Evolutionary conservation across 106 monocot genomes (phyloP).

Genomic region (Dendrobium officinale): DNA sequence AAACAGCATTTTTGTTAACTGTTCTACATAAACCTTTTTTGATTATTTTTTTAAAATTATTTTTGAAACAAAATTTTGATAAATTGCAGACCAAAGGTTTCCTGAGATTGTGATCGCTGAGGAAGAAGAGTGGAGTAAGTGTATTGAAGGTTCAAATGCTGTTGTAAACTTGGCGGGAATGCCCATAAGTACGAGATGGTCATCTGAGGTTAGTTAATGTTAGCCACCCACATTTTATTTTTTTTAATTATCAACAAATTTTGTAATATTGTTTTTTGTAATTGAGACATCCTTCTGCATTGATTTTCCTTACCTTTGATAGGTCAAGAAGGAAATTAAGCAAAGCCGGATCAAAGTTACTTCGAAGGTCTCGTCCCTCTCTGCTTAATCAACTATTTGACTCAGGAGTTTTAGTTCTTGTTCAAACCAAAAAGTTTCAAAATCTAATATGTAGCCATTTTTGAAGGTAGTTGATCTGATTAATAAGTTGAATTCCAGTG

Average conservation of each 20-base stretch:
- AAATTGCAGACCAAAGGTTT: slow-evolving; percentile 46
- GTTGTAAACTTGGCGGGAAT: slow-evolving; percentile 87
- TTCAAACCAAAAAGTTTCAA: background rate
- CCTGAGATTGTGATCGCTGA: slow-evolving; percentile 61
- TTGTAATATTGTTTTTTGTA: background rate
- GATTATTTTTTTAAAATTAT: background rate
- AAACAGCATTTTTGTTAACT: no score
- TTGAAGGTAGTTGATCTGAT: slow-evolving; percentile 67
- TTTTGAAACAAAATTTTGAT: background rate
- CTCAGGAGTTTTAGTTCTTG: background rate
- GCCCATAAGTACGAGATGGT: slow-evolving; percentile 88
- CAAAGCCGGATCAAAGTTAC: slow-evolving; percentile 58
- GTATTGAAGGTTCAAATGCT: slow-evolving; percentile 59
- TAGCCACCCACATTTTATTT: background rate
- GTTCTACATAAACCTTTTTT: background rate
- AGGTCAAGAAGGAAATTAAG: slow-evolving; percentile 90
- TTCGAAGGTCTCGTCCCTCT: slow-evolving; percentile 36
- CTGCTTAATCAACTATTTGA: background rate
- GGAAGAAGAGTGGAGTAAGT: slow-evolving; percentile 58
- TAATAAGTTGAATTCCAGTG: slow-evolving; percentile 33
- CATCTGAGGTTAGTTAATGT: slow-evolving; percentile 53
- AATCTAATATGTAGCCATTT: background rate
- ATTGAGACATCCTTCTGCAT: background rate
- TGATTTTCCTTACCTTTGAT: slow-evolving; percentile 13
- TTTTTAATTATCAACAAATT: background rate